A percentile compares a stretch with the other conserved stretches of the same genome.
These are phyloP conservation scores for Penicillium pulvis DNA, from an alignment of 495 filamentous ascomycete species.

Conservation along the genomic window DNA sequence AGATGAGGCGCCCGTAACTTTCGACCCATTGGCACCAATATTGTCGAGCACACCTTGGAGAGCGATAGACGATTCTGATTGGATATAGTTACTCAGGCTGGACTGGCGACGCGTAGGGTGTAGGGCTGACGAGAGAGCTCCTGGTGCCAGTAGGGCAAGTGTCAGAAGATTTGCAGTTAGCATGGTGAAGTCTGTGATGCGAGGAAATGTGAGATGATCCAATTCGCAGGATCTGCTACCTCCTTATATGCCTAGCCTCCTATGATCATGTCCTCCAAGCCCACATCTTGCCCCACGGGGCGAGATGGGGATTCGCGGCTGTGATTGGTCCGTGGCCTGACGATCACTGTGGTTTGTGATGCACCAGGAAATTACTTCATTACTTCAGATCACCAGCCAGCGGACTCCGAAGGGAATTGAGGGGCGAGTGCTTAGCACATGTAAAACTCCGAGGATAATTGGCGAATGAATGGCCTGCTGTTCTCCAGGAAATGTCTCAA, in stretches of 20 bases:
- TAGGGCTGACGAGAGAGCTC: slow-evolving; percentile 13
- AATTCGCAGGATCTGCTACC: neutral
- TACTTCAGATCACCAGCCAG: neutral
- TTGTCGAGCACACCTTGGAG: slow-evolving; percentile 59
- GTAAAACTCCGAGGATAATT: neutral
- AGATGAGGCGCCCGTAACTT: slow-evolving; percentile 44
- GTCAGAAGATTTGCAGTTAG: slow-evolving; percentile 14
- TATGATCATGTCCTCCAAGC: neutral
- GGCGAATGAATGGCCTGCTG: neutral
- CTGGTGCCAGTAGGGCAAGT: slow-evolving; percentile 20
- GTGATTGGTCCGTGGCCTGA: neutral
- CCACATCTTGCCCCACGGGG: slow-evolving; percentile 7
- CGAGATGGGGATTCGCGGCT: neutral
- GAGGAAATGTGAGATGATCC: neutral
- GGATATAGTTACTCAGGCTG: slow-evolving; percentile 53
- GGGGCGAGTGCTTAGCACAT: neutral
- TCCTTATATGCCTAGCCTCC: neutral
- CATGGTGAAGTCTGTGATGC: slow-evolving; percentile 9
- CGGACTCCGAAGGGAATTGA: neutral
- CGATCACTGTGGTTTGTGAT: neutral
- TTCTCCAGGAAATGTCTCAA: neutral
- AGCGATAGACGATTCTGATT: slow-evolving; percentile 53
- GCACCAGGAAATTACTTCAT: slow-evolving; percentile 6
- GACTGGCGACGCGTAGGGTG: slow-evolving; percentile 16
- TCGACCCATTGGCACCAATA: slow-evolving; percentile 53